A percentile compares a stretch with the other conserved stretches of the same genome.
phyloP scores from a whole-genome alignment of 2,329 filamentous ascomycete species.

The Colletotrichum sp. region DNA sequence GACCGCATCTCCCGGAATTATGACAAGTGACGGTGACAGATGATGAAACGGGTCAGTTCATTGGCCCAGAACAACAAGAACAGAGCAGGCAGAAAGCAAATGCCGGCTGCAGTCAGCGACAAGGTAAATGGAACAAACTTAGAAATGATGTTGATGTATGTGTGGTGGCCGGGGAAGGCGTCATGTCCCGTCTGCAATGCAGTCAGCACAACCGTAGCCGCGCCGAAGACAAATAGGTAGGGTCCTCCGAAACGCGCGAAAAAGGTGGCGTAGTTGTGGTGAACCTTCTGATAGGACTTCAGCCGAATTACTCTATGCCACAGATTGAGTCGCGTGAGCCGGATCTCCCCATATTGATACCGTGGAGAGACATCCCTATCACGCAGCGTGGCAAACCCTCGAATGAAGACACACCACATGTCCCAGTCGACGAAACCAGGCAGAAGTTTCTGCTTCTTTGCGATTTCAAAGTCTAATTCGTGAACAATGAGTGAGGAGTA shows the following conservation, averaged over 20 bases:
- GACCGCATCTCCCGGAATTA: too few relatives aligned
- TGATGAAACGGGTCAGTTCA: not conserved
- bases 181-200: not conserved
- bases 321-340: conserved; percentile 23
- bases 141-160: not conserved
- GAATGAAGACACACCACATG: conserved; percentile 22
- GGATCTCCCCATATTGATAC: conserved; percentile 17
- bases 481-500: conserved; percentile 36
- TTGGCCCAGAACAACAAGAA: not conserved
- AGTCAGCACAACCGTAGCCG: conserved; percentile 25
- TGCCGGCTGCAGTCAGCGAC: not conserved
- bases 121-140: not conserved
- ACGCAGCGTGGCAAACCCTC: not conserved
- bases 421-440: conserved; percentile 20
- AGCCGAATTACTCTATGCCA: conserved; percentile 25
- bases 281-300: conserved; percentile 22
- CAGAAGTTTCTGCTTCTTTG: conserved; percentile 19
- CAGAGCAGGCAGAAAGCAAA: not conserved
- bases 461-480: conserved; percentile 40
- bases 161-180: not conserved
- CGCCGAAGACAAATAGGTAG: conserved; percentile 27
- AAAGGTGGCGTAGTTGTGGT: conserved; percentile 27
- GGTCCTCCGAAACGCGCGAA: conserved; percentile 27
- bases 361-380: conserved; percentile 22
- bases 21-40: not conserved